phyloP scores from a whole-genome alignment of 1,284 basidiomycete genomes.

The Vanrija humicola region DNA sequence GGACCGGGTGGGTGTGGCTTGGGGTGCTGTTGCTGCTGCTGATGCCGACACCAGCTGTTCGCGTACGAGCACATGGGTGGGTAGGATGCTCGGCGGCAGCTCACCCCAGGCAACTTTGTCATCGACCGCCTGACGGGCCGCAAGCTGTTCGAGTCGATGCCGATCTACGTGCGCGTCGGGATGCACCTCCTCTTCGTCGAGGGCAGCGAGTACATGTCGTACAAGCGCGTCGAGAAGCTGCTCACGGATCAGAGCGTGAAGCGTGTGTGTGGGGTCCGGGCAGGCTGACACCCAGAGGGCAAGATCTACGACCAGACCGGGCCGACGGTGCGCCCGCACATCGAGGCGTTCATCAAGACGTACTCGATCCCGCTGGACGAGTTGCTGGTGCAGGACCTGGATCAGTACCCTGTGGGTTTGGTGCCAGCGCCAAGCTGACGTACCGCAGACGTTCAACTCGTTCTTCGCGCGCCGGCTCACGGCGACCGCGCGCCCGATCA shows the following conservation, averaged over 20 bases:
- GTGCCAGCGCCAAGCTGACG: not conserved
- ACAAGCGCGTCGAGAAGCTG: conserved; percentile 57
- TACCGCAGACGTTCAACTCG: conserved; percentile 63
- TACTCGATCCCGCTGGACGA: conserved; percentile 64
- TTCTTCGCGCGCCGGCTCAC: conserved; percentile 73
- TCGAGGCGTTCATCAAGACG: conserved; percentile 67
- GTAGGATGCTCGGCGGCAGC: too few species aligned
- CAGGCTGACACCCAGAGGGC: conserved; percentile 37
- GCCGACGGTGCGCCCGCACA: conserved; percentile 54
- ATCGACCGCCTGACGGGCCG: conserved; percentile 59
- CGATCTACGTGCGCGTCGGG: conserved; percentile 59
- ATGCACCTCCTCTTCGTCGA: conserved; percentile 73
- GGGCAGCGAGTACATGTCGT: conserved; percentile 58
- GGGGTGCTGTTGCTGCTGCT: too few species aligned
- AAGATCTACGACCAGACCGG: conserved; percentile 48
- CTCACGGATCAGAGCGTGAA: conserved; percentile 64
- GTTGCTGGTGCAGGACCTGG: conserved; percentile 62
- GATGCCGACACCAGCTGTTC: too few species aligned
- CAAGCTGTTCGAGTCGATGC: conserved; percentile 74
- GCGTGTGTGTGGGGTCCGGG: conserved; percentile 45
- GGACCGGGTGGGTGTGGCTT: conserved; percentile 39
- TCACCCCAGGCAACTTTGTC: conserved; percentile 60
- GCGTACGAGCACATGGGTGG: conserved; percentile 44
- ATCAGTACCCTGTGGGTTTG: conserved; percentile 54
- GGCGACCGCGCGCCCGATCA: conserved; percentile 62